Evolutionary conservation across 768 basidiomycete genomes (phyloP).

Genomic region (Kwoniella sp.): DNA sequence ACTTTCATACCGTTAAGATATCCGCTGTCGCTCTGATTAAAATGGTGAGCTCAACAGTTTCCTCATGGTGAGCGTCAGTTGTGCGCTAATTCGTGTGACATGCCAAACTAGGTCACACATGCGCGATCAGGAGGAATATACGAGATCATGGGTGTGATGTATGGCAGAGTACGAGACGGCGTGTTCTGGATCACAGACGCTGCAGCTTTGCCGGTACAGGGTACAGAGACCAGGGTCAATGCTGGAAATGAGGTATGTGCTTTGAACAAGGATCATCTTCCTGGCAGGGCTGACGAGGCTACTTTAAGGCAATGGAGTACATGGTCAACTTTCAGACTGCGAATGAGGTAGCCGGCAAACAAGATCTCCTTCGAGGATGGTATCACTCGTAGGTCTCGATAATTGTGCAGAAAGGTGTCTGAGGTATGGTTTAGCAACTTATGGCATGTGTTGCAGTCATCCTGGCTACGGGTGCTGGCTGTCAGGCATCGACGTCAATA

Average conservation of each 20-base stretch:
- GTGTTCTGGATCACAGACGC: constrained; percentile 80
- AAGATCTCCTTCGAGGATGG: constrained; percentile 53
- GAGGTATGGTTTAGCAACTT: neutral
- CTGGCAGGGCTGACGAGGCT: neutral
- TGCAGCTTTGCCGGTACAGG: constrained; percentile 94
- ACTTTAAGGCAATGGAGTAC: constrained; percentile 76
- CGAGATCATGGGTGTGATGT: constrained; percentile 99
- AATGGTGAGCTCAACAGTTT: constrained; percentile 58
- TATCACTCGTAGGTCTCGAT: constrained; percentile 48
- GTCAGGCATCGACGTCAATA: constrained; percentile 97
- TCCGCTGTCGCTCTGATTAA: constrained; percentile 62
- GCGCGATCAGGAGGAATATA: constrained; percentile 95
- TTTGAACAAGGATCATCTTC: neutral
- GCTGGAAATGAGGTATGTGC: constrained; percentile 71
- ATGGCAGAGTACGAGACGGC: constrained; percentile 74
- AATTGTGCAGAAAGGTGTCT: neutral
- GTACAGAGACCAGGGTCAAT: constrained; percentile 97
- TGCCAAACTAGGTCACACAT: constrained; percentile 62
- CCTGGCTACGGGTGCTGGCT: constrained; percentile 99
- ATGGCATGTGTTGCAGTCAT: constrained; percentile 60
- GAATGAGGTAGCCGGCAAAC: constrained; percentile 70
- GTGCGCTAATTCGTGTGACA: neutral
- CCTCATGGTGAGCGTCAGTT: neutral
- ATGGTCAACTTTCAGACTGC: constrained; percentile 91
- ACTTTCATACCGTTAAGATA: constrained; percentile 61